Percentiles rank a stretch among this genome's conserved stretches.
phyloP scores from a whole-genome alignment of 1,284 basidiomycete species.

The Ganoderma multipileum region DNA sequence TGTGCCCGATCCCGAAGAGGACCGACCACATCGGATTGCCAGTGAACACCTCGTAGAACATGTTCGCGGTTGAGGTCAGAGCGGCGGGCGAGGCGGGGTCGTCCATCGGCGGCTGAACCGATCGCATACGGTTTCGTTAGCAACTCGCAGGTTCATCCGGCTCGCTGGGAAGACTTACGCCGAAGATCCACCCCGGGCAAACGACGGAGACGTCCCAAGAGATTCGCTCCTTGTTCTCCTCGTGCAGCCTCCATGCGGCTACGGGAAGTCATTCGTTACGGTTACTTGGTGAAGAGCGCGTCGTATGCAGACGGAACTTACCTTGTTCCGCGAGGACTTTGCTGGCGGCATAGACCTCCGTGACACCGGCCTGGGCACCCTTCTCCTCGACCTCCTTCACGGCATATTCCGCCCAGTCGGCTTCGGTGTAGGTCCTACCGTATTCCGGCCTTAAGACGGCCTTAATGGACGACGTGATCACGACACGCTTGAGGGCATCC shows the following conservation, averaged over 20 bases:
- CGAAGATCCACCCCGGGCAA: conserved; percentile 27
- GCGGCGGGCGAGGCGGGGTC: conserved; percentile 26
- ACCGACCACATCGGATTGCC: conserved; percentile 33
- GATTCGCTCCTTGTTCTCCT: conserved; percentile 27
- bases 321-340: conserved; percentile 73
- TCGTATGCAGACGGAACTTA: background rate
- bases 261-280: background rate
- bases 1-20: conserved; percentile 33
- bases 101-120: conserved; percentile 25
- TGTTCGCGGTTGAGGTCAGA: conserved; percentile 5
- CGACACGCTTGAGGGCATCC: conserved; percentile 44
- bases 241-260: conserved; percentile 35
- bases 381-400: conserved; percentile 57
- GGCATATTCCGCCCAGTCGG: conserved; percentile 71
- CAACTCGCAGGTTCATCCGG: background rate
- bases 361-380: conserved; percentile 51
- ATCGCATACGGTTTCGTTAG: background rate
- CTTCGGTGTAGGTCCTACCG: conserved; percentile 44
- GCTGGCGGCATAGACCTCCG: conserved; percentile 58
- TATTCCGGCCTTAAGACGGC: conserved; percentile 48
- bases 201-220: conserved; percentile 33
- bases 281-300: no score
- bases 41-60: conserved; percentile 20
- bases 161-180: background rate
- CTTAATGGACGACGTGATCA: conserved; percentile 67